Conservation (phyloP, 2,329 filamentous ascomycete genomes). For the Calonectria henricotiae region DNA sequence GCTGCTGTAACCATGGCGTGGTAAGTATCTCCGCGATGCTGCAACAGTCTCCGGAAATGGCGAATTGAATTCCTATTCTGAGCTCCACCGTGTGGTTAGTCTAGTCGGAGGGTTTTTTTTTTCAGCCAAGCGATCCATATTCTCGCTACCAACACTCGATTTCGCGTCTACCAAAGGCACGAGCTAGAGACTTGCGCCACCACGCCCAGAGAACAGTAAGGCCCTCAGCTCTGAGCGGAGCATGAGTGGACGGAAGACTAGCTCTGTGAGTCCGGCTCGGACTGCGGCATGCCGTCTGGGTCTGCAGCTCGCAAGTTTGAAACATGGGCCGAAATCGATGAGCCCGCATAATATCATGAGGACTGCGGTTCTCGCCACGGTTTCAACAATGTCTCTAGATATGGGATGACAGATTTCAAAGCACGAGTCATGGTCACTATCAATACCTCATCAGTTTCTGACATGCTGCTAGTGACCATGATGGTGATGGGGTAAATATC, state of each 20-base stretch:
- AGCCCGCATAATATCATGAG: conserved; percentile 1
- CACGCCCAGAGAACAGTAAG: conserved; percentile 2
- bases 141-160: conserved; percentile 11
- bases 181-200: conserved; percentile 13
- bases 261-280: neutral
- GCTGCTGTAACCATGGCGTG: neutral
- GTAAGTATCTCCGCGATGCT: neutral
- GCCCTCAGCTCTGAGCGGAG: neutral
- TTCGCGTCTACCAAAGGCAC: conserved; percentile 15
- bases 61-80: conserved; percentile 14
- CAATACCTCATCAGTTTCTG: neutral
- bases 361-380: conserved; percentile 12
- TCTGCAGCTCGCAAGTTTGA: conserved; percentile 8
- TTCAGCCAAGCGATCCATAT: neutral
- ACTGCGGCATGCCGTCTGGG: neutral
- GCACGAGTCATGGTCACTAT: neutral
- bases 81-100: conserved; percentile 11
- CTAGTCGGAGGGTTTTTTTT: neutral
- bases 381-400: conserved; percentile 11
- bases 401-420: conserved; percentile 10
- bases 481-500: neutral
- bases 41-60: conserved; percentile 1
- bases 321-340: conserved; percentile 5
- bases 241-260: neutral
- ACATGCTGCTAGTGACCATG: neutral